Conservation (phyloP, 1,139 yeast species). For the Yamadazyma diddensiae region DNA sequence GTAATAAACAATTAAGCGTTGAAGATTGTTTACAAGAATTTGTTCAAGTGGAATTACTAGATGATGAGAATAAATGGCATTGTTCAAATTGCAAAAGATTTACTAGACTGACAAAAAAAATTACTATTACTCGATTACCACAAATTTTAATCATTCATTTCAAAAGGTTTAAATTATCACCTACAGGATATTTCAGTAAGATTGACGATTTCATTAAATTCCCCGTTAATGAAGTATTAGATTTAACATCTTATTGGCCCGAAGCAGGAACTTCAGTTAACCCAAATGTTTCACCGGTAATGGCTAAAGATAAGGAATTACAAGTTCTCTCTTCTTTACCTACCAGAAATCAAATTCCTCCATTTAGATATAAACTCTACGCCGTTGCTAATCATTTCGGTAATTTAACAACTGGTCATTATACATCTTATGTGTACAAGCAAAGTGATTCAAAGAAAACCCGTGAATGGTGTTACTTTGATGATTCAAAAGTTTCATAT, state of each 20-base stretch:
- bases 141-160: conserved; percentile 69
- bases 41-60: conserved; percentile 64
- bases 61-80: conserved; percentile 83
- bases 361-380: conserved; percentile 73
- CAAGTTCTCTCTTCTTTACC: conserved; percentile 54
- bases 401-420: conserved; percentile 81
- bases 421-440: conserved; percentile 79
- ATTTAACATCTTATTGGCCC: conserved; percentile 83
- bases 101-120: conserved; percentile 64
- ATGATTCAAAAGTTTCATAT: conserved; percentile 59
- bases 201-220: conserved; percentile 61
- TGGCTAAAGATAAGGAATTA: conserved; percentile 41
- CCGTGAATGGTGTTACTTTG: conserved; percentile 72
- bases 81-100: conserved; percentile 77
- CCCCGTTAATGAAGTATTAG: conserved; percentile 55
- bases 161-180: conserved; percentile 65
- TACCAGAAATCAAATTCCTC: conserved; percentile 71
- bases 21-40: conserved; percentile 70
- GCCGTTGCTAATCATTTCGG: conserved; percentile 93
- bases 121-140: conserved; percentile 71
- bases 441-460: conserved; percentile 30
- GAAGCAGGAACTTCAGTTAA: conserved; percentile 34
- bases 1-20: conserved; percentile 30
- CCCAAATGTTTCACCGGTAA: conserved; percentile 13
- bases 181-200: conserved; percentile 49